Evolutionary conservation across 495 filamentous ascomycete species (phyloP), one percentile per base, ranked within the genome.

Genomic region (Penicillium bovifimosum): DNA sequence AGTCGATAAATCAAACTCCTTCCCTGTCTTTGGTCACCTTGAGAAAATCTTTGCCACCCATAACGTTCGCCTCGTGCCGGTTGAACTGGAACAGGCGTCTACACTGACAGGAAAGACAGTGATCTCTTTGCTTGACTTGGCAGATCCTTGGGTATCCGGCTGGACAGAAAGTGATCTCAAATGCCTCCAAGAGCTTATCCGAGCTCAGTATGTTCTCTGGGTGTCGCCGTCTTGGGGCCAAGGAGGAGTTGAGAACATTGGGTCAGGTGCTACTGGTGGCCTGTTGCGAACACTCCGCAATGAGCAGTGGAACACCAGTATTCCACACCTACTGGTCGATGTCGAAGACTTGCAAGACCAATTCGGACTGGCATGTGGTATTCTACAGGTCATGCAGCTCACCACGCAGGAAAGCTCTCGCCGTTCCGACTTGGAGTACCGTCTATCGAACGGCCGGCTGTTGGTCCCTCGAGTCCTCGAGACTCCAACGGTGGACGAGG

Each of bases 201-300:
- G 40, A n/a, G 58, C 61, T 1, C 48, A 60, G 20, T 58, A 64
- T n/a, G 18, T 66, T 14, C 55, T 66, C 9, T 66, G 61, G 61
- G 47, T 66, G 10, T 59, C 63, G 0, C 61, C 48, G 1, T 50
- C 41, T n/a, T 60, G 54, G 36, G 28, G 20, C 9, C 41, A 51
- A 41, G 56, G 53, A 9, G 14, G 28, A 0, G 46, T 41, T 2
- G 48, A 57, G 5, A 55, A 54, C 27, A 40, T 50, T 14, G 58
- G 34, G n/a, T 49, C 38, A 11, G 61, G 58, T 29, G 55, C 63
- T 2, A 56, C 56, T 3, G 29, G 46, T 3, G 61, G 58, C 13
- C 53, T 66, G 11, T 29, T 66, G 44, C 58, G 63, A 33, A 64
- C 63, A 6, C 44, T 66, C 0, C 58, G 63, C 17, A 61, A 61